Evolutionary conservation across 164 flowering plant species (phyloP).

Genomic region (Warburgia ugandensis): DNA sequence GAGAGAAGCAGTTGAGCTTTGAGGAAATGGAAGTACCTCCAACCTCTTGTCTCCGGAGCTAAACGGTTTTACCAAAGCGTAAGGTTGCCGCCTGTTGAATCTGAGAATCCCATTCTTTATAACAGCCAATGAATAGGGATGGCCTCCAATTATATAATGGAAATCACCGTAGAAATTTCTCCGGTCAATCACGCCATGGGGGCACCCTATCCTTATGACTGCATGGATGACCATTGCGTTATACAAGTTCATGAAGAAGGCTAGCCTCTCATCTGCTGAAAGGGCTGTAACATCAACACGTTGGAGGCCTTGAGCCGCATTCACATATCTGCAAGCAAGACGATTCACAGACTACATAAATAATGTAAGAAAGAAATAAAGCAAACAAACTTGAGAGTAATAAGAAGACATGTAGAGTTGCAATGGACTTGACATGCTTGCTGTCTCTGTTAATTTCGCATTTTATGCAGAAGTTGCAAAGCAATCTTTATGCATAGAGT

Average conservation of each 20-base stretch:
- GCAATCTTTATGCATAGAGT: too few species aligned
- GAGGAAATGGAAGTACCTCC: constrained; percentile 34
- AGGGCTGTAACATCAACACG: constrained; percentile 52
- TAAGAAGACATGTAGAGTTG: too few species aligned
- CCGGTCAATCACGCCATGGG: constrained; percentile 68
- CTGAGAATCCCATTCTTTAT: constrained; percentile 80
- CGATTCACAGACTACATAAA: too few species aligned
- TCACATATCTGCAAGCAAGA: constrained; percentile 61
- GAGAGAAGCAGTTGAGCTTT: neutral
- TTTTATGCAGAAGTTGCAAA: too few species aligned
- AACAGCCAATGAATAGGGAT: constrained; percentile 54
- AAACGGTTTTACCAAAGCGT: constrained; percentile 57
- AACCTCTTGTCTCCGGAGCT: constrained; percentile 51
- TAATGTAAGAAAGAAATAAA: too few species aligned
- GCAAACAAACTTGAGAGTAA: too few species aligned
- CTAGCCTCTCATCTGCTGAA: constrained; percentile 52
- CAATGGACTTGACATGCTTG: too few species aligned
- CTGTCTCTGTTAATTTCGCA: too few species aligned
- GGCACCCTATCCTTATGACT: constrained; percentile 61
- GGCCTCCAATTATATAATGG: constrained; percentile 70
- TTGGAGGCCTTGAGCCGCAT: constrained; percentile 65
- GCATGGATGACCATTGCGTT: constrained; percentile 97
- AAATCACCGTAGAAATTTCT: constrained; percentile 67
- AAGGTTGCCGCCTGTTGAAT: constrained; percentile 59
- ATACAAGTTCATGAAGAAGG: constrained; percentile 80